phyloP scores from a whole-genome alignment of 352 stramenopile genomes.

The Phytophthora sojae region DNA sequence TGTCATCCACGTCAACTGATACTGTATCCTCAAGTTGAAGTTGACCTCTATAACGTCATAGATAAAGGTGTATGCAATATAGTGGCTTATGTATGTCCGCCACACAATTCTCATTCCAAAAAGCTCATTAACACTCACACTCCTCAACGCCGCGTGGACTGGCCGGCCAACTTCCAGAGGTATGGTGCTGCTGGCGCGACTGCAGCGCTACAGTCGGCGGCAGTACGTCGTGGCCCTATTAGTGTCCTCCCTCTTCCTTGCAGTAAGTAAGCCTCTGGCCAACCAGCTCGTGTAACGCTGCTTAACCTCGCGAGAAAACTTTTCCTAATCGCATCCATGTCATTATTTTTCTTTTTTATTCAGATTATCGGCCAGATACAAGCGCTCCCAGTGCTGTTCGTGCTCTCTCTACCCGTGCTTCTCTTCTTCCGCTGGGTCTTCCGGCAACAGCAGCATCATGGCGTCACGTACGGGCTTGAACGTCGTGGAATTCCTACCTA shows the following conservation, averaged over 20 bases:
- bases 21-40: constrained; percentile 11
- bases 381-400: constrained; percentile 34
- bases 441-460: constrained; percentile 54
- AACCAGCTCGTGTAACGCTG: neutral
- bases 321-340: neutral
- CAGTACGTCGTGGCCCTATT: constrained; percentile 29
- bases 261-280: constrained; percentile 18
- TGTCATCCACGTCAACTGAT: constrained; percentile 23
- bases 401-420: constrained; percentile 41
- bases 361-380: constrained; percentile 42
- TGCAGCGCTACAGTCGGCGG: constrained; percentile 42
- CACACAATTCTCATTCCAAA: constrained; percentile 8
- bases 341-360: constrained; percentile 4
- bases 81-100: neutral
- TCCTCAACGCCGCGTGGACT: constrained; percentile 17
- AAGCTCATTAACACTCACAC: neutral
- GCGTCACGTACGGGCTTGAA: constrained; percentile 49
- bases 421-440: constrained; percentile 49
- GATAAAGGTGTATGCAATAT: neutral
- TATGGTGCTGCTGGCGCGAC: constrained; percentile 40
- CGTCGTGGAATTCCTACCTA: neutral
- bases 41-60: constrained; percentile 14
- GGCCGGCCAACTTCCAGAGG: neutral
- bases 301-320: neutral
- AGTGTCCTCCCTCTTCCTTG: constrained; percentile 30